Percentiles rank a stretch among this genome's conserved stretches.
phyloP scores from a whole-genome alignment of 1,284 basidiomycete species.

The Tilletia caries region DNA sequence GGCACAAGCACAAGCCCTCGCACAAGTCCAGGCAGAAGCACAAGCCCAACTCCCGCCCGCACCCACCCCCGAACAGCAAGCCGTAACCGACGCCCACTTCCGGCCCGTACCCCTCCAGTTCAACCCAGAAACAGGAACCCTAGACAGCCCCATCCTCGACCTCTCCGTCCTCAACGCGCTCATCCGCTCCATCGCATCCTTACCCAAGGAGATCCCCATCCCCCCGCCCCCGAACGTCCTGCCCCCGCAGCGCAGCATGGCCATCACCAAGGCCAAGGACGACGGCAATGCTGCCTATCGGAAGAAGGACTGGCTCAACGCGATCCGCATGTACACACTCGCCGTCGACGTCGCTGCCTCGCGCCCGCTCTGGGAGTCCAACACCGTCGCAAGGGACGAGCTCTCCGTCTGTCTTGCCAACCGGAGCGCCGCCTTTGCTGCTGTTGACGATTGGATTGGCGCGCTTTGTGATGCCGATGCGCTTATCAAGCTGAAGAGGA shows the following conservation, averaged over 20 bases:
- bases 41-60: conserved; percentile 26
- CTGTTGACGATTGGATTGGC: conserved; percentile 71
- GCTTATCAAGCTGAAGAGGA: conserved; percentile 76
- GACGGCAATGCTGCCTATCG: conserved; percentile 46
- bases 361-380: conserved; percentile 84
- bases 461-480: conserved; percentile 87
- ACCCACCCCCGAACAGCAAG: conserved; percentile 43
- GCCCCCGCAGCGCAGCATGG: conserved; percentile 44
- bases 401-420: conserved; percentile 84
- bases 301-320: conserved; percentile 63
- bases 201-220: conserved; percentile 47
- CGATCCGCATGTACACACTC: conserved; percentile 77
- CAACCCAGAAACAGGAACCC: conserved; percentile 27
- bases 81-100: conserved; percentile 41
- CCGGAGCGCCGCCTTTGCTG: conserved; percentile 78
- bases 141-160: conserved; percentile 35
- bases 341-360: conserved; percentile 77
- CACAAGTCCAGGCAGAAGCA: too few relatives aligned
- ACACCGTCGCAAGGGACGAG: conserved; percentile 79
- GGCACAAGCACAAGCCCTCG: neutral
- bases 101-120: conserved; percentile 32
- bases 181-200: conserved; percentile 37
- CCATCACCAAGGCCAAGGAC: conserved; percentile 48
- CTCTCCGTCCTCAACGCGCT: conserved; percentile 50
- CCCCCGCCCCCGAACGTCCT: conserved; percentile 51